Percentiles rank a stretch among this genome's conserved stretches.
Conservation (phyloP, 352 stramenopile genomes). For the Phytophthora crassamura region DNA sequence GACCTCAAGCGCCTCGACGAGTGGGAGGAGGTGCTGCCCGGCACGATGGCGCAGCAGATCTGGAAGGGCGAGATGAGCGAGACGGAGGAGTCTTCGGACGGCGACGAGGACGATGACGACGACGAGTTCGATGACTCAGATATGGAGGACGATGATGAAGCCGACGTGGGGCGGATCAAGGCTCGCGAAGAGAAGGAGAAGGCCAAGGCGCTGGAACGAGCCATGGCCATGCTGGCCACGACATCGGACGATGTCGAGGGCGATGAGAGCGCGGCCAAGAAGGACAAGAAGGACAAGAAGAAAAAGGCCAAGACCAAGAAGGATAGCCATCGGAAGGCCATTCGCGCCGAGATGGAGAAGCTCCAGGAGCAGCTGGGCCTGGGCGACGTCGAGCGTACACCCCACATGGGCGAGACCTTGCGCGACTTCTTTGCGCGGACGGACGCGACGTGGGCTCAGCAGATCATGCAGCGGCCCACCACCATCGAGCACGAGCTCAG, state of each 20-base stretch:
- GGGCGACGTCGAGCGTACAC: slow-evolving; percentile 71
- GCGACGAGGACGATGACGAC: slow-evolving; percentile 78
- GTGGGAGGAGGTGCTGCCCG: slow-evolving; percentile 92
- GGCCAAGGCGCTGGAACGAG: slow-evolving; percentile 58
- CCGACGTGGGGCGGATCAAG: slow-evolving; percentile 20
- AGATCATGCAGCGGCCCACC: slow-evolving; percentile 65
- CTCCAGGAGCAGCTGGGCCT: slow-evolving; percentile 82
- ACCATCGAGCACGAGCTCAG: slow-evolving; percentile 76
- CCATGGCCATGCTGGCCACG: slow-evolving; percentile 64
- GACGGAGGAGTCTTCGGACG: slow-evolving; percentile 87
- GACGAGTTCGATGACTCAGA: slow-evolving; percentile 62
- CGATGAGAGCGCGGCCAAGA: slow-evolving; percentile 29
- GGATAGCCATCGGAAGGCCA: slow-evolving; percentile 65
- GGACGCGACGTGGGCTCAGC: slow-evolving; percentile 66
- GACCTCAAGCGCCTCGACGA: slow-evolving; percentile 94
- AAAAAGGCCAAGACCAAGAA: slow-evolving; percentile 71
- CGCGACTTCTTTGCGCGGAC: slow-evolving; percentile 91
- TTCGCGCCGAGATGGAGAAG: slow-evolving; percentile 86
- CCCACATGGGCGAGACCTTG: slow-evolving; percentile 84
- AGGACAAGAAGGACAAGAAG: slow-evolving; percentile 66
- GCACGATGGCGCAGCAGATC: slow-evolving; percentile 94
- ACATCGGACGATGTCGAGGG: slow-evolving; percentile 41
- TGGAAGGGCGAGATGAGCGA: slow-evolving; percentile 90
- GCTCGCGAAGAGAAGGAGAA: slow-evolving; percentile 35
- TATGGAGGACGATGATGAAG: slow-evolving; percentile 47